These are phyloP conservation scores for Wallacemonas sp. DNA, from an alignment of 208 protist species.

Conservation along the genomic window DNA sequence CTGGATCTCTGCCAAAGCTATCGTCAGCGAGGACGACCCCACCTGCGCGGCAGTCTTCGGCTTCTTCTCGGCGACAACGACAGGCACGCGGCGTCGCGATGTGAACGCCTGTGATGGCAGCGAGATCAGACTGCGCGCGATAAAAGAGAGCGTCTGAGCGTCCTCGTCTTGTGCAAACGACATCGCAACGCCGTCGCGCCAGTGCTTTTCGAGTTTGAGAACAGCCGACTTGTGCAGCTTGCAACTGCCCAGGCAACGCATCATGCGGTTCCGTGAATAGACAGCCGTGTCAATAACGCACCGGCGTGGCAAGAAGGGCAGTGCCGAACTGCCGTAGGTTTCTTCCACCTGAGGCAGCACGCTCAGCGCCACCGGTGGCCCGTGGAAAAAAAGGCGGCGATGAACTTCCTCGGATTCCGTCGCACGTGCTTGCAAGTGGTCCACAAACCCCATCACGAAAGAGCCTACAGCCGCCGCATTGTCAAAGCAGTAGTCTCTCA, in stretches of 20 bases:
- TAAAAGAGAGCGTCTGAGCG: neutral
- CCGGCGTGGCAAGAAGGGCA: constrained; percentile 53
- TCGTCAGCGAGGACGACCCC: neutral
- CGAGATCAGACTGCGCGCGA: constrained; percentile 4
- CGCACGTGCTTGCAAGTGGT: constrained; percentile 38
- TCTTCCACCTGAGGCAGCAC: constrained; percentile 17
- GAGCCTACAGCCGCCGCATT: constrained; percentile 44
- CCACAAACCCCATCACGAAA: constrained; percentile 69
- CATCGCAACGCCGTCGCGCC: neutral
- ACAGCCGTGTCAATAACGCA: constrained; percentile 83
- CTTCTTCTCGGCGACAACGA: neutral
- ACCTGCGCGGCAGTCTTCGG: neutral
- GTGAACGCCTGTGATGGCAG: neutral
- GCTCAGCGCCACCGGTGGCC: constrained; percentile 21
- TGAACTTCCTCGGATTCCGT: constrained; percentile 35
- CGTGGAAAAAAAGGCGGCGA: constrained; percentile 74
- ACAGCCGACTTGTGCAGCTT: constrained; percentile 70
- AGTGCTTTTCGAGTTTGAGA: constrained; percentile 31
- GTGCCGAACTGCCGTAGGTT: constrained; percentile 27
- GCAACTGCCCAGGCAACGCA: constrained; percentile 78
- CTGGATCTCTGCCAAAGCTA: neutral
- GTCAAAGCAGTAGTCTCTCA: constrained; percentile 45
- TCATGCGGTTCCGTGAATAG: constrained; percentile 81
- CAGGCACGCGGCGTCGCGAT: neutral
- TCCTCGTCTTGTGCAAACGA: neutral